phyloP scores from a whole-genome alignment of 805 yeast species.

The Saturnispora galanensis region DNA sequence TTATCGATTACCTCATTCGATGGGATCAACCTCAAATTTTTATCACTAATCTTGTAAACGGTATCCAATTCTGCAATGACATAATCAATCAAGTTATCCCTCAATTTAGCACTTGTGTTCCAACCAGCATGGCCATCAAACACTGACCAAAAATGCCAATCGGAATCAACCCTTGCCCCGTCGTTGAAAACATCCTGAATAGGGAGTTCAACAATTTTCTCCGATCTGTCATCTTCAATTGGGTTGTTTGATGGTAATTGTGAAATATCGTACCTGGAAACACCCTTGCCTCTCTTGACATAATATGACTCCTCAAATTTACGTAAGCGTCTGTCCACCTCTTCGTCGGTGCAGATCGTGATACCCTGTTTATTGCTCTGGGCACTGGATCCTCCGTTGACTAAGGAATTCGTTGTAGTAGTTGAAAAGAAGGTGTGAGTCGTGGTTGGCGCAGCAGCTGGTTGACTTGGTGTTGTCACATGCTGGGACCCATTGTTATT shows the following conservation, averaged over 20 bases:
- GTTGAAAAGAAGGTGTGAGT: conserved; percentile 24
- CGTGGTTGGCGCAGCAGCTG: background rate
- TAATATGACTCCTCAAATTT: conserved; percentile 69
- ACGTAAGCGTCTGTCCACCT: conserved; percentile 59
- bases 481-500: conserved; percentile 7
- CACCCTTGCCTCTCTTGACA: conserved; percentile 82
- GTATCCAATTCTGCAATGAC: conserved; percentile 72
- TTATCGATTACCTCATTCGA: conserved; percentile 60
- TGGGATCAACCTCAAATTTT: conserved; percentile 49
- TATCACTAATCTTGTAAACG: conserved; percentile 47
- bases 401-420: conserved; percentile 30
- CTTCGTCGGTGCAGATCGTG: conserved; percentile 51
- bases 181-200: conserved; percentile 49
- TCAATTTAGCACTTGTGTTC: conserved; percentile 78
- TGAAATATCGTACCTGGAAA: conserved; percentile 75
- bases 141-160: conserved; percentile 92
- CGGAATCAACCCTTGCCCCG: conserved; percentile 38
- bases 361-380: conserved; percentile 42
- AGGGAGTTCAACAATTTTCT: conserved; percentile 66
- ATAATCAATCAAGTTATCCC: conserved; percentile 66
- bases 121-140: conserved; percentile 98
- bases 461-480: background rate
- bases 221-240: conserved; percentile 88
- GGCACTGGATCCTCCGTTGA: conserved; percentile 30
- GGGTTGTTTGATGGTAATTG: conserved; percentile 90